Percentiles rank a stretch among this genome's conserved stretches.
These are phyloP conservation scores for Coprinopsis sp. DNA, from an alignment of 768 basidiomycete species.

Conservation along the genomic window DNA sequence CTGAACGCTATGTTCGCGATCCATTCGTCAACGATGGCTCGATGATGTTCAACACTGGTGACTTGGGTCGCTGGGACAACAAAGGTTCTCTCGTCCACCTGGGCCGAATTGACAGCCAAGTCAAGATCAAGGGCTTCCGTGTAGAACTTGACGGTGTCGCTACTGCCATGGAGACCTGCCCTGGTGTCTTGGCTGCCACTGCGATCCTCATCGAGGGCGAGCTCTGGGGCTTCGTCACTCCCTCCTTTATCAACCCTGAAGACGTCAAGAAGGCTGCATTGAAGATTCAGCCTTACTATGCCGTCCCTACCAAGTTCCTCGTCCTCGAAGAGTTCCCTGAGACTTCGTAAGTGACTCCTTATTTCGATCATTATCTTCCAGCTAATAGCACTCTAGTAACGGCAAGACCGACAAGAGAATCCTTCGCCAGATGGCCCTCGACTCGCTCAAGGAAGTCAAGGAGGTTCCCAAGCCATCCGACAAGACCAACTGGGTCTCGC, in stretches of 20 bases:
- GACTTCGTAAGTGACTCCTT: constrained; percentile 40
- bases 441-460: constrained; percentile 13
- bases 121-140: constrained; percentile 64
- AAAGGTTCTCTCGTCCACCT: constrained; percentile 55
- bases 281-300: constrained; percentile 57
- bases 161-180: constrained; percentile 50
- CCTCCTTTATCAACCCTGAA: constrained; percentile 29
- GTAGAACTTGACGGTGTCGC: constrained; percentile 62
- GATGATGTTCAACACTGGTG: constrained; percentile 63
- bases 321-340: constrained; percentile 45
- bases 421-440: constrained; percentile 34
- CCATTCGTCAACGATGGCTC: constrained; percentile 41
- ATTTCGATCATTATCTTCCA: constrained; percentile 6
- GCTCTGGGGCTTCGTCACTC: constrained; percentile 54
- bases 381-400: constrained; percentile 28
- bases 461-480: constrained; percentile 10
- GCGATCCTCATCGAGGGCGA: constrained; percentile 48
- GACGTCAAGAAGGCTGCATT: constrained; percentile 40
- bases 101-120: constrained; percentile 59
- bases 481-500: constrained; percentile 4
- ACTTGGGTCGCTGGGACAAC: constrained; percentile 49
- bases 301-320: constrained; percentile 45
- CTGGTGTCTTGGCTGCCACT: constrained; percentile 40
- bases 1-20: constrained; percentile 46
- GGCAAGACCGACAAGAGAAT: constrained; percentile 48